Conservation (phyloP, 768 basidiomycete species). For the Ramaria sp. region DNA sequence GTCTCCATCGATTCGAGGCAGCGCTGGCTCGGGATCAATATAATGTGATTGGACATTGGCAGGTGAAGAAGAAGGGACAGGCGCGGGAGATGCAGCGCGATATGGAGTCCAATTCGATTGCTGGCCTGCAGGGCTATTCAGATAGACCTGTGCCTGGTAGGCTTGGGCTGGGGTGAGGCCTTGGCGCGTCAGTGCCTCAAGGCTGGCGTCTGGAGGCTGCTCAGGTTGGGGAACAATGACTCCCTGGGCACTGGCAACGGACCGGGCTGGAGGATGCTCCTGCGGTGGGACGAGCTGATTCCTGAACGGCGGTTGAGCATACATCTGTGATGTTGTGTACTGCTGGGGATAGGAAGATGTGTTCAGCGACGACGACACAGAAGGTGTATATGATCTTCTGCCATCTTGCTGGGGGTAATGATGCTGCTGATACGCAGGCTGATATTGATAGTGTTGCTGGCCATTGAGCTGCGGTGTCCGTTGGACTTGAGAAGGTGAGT, state of each 20-base stretch:
- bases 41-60: conserved; percentile 15
- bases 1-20: conserved; percentile 40
- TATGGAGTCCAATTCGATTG: conserved; percentile 17
- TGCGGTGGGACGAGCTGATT: conserved; percentile 18
- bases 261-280: conserved; percentile 36
- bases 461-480: conserved; percentile 23
- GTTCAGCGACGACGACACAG: conserved; percentile 23
- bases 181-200: conserved; percentile 33
- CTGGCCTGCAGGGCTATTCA: conserved; percentile 29
- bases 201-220: conserved; percentile 37
- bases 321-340: conserved; percentile 16
- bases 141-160: conserved; percentile 68
- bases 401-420: conserved; percentile 29
- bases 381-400: conserved; percentile 36
- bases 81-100: conserved; percentile 25
- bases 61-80: conserved; percentile 12
- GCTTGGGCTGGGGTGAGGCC: conserved; percentile 70
- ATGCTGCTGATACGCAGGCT: conserved; percentile 17
- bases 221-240: conserved; percentile 37
- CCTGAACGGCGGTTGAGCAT: conserved; percentile 18
- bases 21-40: conserved; percentile 18
- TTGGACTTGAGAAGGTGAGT: conserved; percentile 14
- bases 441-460: conserved; percentile 24
- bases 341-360: conserved; percentile 15
- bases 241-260: conserved; percentile 36